Evolutionary conservation across 2,329 filamentous ascomycete genomes (phyloP), one percentile per base, ranked within the genome.

Genomic region (Mycosphaerelloides madeirae): DNA sequence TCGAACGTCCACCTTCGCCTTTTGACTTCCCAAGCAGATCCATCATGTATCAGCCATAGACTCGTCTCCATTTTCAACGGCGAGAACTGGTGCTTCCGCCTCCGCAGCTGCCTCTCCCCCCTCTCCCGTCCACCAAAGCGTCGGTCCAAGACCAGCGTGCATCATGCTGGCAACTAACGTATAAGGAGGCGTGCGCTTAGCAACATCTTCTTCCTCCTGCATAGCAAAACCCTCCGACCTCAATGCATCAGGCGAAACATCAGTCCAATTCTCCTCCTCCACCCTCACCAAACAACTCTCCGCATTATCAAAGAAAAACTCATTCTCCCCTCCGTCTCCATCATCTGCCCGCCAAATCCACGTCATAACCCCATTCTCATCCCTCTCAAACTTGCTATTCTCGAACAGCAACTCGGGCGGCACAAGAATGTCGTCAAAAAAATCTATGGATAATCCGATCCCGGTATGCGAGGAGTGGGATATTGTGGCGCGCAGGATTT

Each of bases 391-490:
- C 3, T 28, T 33, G 19, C 83, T 81, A n/a, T 80, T 81, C 20
- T 85, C 80, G 31, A 89, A 85, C 3, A 95, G 75, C 52, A 87
- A 80, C 43, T 81, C 77, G 29, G 79, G 80, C 1, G 87, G 51
- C 3, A 97, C 81, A 47, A 87, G 84, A 25, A 98, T 88, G 52
- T 97, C 90, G 57, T 91, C 86, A 57, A 96, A 98, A 66, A 98
- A 98, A 51, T 95, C 87, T 3, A 90, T 84, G 38, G 83, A 81
- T 48, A 97, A 50, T 29, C 44, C 49, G 54, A 64, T 59, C 18
- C 61, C 75, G 46, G 67, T 84, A 12, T 35, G 11, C 94, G 87
- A 35, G 86, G 80, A 59, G 94, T 87, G 29, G 52, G 83, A 83
- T 66, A 98, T 96, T 53, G 82, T 84, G 13, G 87, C 93, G 34